Conservation (phyloP, 2,329 filamentous ascomycete genomes). For the Tothia fuscella region DNA sequence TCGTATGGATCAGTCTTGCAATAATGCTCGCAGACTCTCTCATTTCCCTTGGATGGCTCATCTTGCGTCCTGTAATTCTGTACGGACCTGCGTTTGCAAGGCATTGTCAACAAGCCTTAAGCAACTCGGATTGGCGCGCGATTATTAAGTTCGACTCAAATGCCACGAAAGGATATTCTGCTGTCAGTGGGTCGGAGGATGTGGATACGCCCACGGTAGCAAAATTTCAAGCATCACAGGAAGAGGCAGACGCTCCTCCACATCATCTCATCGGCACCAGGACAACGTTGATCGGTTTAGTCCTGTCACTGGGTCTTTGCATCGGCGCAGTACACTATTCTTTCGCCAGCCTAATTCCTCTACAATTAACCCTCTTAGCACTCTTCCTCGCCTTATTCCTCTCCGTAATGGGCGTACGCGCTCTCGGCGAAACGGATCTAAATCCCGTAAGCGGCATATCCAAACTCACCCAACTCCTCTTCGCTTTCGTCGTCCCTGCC, state of each 20-base stretch:
- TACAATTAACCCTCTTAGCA: conserved; percentile 73
- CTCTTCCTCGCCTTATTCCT: conserved; percentile 62
- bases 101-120: conserved; percentile 2
- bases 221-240: conserved; percentile 19
- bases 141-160: background rate
- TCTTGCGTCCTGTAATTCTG: conserved; percentile 49
- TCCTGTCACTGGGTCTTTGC: conserved; percentile 67
- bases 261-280: conserved; percentile 67
- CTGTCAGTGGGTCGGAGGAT: conserved; percentile 7
- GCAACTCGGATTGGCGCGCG: conserved; percentile 5
- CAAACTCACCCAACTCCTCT: conserved; percentile 91
- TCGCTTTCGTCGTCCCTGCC: conserved; percentile 71
- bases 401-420: conserved; percentile 52
- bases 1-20: conserved; percentile 88
- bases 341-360: conserved; percentile 72
- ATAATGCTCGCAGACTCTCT: conserved; percentile 96
- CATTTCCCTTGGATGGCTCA: conserved; percentile 71
- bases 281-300: conserved; percentile 62
- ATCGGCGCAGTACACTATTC: conserved; percentile 68
- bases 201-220: conserved; percentile 12
- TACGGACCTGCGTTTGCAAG: conserved; percentile 12
- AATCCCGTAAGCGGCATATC: conserved; percentile 95
- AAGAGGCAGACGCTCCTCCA: conserved; percentile 65
- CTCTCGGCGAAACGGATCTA: conserved; percentile 71
- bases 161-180: conserved; percentile 3